These are phyloP conservation scores for Penicillium sp. DNA, from an alignment of 2,329 filamentous ascomycete genomes.

Conservation along the genomic window DNA sequence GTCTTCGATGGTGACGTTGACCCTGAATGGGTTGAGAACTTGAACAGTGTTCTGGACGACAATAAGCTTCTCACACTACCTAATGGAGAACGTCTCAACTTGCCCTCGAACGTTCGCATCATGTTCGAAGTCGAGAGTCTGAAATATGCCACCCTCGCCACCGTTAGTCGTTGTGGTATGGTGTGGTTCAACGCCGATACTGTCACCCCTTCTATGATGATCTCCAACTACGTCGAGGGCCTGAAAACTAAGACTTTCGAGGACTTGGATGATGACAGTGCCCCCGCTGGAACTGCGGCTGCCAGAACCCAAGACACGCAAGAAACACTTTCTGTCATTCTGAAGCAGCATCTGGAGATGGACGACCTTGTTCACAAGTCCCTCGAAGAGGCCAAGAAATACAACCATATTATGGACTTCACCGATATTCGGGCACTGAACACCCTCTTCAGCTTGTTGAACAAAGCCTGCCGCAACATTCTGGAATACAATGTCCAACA, in stretches of 20 bases:
- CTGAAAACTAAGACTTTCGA: conserved; percentile 84
- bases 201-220: conserved; percentile 88
- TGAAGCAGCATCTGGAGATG: conserved; percentile 71
- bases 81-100: conserved; percentile 94
- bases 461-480: conserved; percentile 87
- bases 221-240: conserved; percentile 82
- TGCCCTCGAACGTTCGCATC: conserved; percentile 93
- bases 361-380: conserved; percentile 80
- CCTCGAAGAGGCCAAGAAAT: conserved; percentile 71
- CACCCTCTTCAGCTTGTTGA: conserved; percentile 91
- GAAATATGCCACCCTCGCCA: conserved; percentile 95
- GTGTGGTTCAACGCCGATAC: conserved; percentile 99
- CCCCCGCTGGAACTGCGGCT: conserved; percentile 71
- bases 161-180: conserved; percentile 99
- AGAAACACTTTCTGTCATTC: conserved; percentile 72
- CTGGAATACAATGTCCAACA: conserved; percentile 97
- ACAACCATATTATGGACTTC: conserved; percentile 98
- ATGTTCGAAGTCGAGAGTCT: conserved; percentile 99
- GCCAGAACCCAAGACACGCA: conserved; percentile 79
- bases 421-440: conserved; percentile 86
- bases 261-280: conserved; percentile 89
- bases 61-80: conserved; percentile 97
- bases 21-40: conserved; percentile 98
- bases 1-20: conserved; percentile 99
- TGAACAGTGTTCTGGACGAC: conserved; percentile 99